Conservation (phyloP, 1,139 yeast species). For the Arxiozyma heterogenica region DNA sequence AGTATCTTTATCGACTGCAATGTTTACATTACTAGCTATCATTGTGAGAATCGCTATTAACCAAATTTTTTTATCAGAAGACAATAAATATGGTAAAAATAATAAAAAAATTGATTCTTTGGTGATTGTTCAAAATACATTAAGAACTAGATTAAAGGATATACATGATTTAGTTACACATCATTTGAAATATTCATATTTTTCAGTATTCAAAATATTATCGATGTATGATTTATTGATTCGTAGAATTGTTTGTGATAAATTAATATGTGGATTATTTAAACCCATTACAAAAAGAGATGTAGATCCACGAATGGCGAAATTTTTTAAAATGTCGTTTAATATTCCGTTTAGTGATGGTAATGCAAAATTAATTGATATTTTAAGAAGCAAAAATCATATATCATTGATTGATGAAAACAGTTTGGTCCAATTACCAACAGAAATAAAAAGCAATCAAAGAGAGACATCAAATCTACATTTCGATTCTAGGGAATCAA, state of each 20-base stretch:
- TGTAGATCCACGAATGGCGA: conserved; percentile 12
- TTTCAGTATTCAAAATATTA: conserved; percentile 27
- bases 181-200: conserved; percentile 25
- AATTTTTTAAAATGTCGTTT: conserved; percentile 16
- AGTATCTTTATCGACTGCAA: conserved; percentile 18
- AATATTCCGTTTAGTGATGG: conserved; percentile 8
- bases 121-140: conserved; percentile 14
- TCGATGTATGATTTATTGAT: conserved; percentile 26
- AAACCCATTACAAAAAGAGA: conserved; percentile 8
- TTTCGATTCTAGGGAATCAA: background rate
- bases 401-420: conserved; percentile 7
- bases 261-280: conserved; percentile 10
- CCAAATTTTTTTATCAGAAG: background rate
- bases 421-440: conserved; percentile 8
- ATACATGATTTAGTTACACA: conserved; percentile 20
- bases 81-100: background rate
- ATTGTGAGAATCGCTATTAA: conserved; percentile 19
- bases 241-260: conserved; percentile 20
- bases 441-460: conserved; percentile 2
- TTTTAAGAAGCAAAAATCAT: conserved; percentile 12
- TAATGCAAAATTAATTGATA: conserved; percentile 10
- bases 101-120: conserved; percentile 14
- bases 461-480: background rate
- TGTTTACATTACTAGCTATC: conserved; percentile 18
- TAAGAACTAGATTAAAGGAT: conserved; percentile 18